Conservation (phyloP, 176 grass and related monocot genomes). For the Elaeis guineensis region DNA sequence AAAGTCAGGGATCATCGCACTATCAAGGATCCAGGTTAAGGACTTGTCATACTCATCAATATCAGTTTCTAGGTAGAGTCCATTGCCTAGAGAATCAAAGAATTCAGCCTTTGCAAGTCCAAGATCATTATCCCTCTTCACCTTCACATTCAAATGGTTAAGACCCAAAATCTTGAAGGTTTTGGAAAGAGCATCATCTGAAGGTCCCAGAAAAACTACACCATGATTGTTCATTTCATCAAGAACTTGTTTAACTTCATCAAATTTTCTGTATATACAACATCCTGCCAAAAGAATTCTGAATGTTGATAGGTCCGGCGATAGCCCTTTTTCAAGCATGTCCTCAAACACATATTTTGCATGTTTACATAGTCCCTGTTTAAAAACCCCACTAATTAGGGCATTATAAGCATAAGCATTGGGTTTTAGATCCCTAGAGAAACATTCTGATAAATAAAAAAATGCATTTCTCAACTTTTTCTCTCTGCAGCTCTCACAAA, state of each 20-base stretch:
- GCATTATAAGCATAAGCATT: constrained; percentile 66
- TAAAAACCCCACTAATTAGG: constrained; percentile 71
- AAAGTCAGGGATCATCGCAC: constrained; percentile 41
- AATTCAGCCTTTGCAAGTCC: constrained; percentile 75
- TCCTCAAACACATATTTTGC: constrained; percentile 76
- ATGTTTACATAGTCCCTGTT: constrained; percentile 63
- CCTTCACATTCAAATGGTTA: constrained; percentile 63
- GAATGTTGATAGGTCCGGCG: constrained; percentile 53
- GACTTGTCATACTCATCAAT: constrained; percentile 54
- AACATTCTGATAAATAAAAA: constrained; percentile 85
- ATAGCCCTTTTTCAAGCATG: constrained; percentile 64
- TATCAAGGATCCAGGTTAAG: constrained; percentile 52
- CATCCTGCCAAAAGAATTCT: constrained; percentile 72
- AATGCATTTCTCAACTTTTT: constrained; percentile 59
- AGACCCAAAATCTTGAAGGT: constrained; percentile 66
- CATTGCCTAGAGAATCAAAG: constrained; percentile 88
- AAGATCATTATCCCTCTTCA: constrained; percentile 75
- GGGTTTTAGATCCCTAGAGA: constrained; percentile 53
- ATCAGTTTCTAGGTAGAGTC: constrained; percentile 82
- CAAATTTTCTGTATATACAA: constrained; percentile 80
- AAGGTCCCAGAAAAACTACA: constrained; percentile 35
- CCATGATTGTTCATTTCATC: constrained; percentile 35
- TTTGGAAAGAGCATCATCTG: constrained; percentile 60
- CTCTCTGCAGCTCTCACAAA: constrained; percentile 69
- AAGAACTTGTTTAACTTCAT: constrained; percentile 67